Evolutionary conservation across 164 flowering plant genomes (phyloP), one percentile per base, ranked within the genome.

Genomic region (Vitis rotundifolia): DNA sequence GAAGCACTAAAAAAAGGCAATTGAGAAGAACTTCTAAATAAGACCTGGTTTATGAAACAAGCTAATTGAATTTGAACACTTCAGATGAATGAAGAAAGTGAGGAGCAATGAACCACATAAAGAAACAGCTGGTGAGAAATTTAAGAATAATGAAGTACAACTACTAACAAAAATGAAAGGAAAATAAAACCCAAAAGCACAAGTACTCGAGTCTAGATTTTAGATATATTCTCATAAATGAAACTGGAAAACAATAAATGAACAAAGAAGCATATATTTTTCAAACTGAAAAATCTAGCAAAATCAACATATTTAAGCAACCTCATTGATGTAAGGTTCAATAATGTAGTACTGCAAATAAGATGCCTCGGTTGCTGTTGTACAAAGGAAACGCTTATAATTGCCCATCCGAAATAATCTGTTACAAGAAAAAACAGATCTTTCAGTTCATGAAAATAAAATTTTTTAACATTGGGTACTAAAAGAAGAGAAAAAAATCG

Each of bases 281-380:
- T 7, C 59, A 14, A 44, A 49, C 8, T 47, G 15, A 14, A 29
- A 55, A 37, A 7, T 19, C 8, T 52, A 14, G 9, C 37, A 54
- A 13, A 55, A 28, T 26, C 48, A 14, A 18, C 12, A 44, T 18
- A 22, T 5, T 15, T 50, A 37, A 67, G 65, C 28, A 57, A 92
- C 98, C 97, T 92, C 87, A 73, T 75, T 82, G 63, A 92, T 80
- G 61, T 73, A 80, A 57, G 91, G 89, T 73, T 88, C 98, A 73
- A 91, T 49, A 58, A 89, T 84, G 82, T 86, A 94, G 67, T 81
- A 85, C 79, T 94, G 99, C 22, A 91, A 77, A 79, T 74, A 77
- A 15, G 97, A 85, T 67, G 97, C 95, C 61, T 88, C 91, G 52
- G 86, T 72, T 69, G 86, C 86, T 28, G 67, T 69, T 14, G 78